Percentiles rank a stretch among this genome's conserved stretches.
phyloP scores from a whole-genome alignment of 345 rosid species.

The Balakata baccata region DNA sequence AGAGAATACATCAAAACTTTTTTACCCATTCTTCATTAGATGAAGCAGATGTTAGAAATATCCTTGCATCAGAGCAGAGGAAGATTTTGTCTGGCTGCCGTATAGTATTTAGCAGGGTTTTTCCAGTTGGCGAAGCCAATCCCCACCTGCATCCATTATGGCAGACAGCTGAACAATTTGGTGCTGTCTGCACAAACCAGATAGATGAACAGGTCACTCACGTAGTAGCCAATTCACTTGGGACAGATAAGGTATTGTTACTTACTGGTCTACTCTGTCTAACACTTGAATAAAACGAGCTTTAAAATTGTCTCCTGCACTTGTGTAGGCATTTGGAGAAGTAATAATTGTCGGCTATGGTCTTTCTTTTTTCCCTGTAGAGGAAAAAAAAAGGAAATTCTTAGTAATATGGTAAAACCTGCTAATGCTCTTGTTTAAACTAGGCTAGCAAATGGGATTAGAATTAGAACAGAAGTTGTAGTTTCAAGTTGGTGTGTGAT shows the following conservation, averaged over 20 bases:
- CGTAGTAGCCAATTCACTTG: conserved; percentile 91
- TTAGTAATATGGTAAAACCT: background rate
- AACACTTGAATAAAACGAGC: background rate
- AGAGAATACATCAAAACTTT: conserved; percentile 71
- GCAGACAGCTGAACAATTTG: conserved; percentile 98
- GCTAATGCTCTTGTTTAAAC: background rate
- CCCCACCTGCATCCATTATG: conserved; percentile 94
- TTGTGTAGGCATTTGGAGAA: background rate
- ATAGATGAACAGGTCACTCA: conserved; percentile 91
- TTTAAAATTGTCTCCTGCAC: background rate
- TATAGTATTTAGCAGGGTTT: conserved; percentile 82
- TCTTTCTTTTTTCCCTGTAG: background rate
- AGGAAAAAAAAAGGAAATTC: background rate
- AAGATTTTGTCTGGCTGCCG: conserved; percentile 86
- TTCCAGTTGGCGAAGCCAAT: conserved; percentile 90
- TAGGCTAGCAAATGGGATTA: background rate
- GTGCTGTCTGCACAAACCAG: conserved; percentile 88
- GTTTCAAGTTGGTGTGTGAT: conserved; percentile 10
- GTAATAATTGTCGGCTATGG: background rate
- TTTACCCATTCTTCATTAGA: conserved; percentile 67
- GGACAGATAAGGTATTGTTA: conserved; percentile 84
- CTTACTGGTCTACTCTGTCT: background rate
- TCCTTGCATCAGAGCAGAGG: conserved; percentile 77
- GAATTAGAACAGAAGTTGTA: background rate
- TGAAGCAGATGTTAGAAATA: conserved; percentile 85